Base-by-base conservation (phyloP, 768 basidiomycete species). In the Boletus insuetus region DNA sequence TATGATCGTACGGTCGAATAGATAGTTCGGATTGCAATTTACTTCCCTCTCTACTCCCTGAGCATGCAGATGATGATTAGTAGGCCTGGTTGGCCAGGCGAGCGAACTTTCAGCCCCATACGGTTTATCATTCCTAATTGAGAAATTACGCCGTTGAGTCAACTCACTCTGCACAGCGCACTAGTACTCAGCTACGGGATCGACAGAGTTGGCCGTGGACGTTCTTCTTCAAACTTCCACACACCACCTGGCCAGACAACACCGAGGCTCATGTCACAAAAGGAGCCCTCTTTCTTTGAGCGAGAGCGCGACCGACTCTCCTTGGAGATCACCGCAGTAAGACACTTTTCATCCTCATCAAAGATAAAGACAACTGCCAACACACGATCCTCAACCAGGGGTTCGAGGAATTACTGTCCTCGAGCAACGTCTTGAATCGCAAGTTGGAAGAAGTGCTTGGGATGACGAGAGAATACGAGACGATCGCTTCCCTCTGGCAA, bases 391-490 rank as follows among this genome's bases (percentile, higher is more conserved):
- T 53, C 39, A 26, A 53, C 17, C 63, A 90, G 94, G 89, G 86
- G 19, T 96, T 96, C 64, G 94, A 96, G 65, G 90, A 94, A 58
- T 70, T 96, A 4, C 75, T 98, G 17, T 87, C 87, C 5, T 85
- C 89, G 10, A 86, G 88, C 55, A 98, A 98, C 64, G 82, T 82
- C 26, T 74, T 94, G 20, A 96, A 96, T 68, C 84, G 94, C 58
- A 94, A 93, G 66, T 80, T 96, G 17, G 94, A 98, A 71, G 93
- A 97, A 67, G 92, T 94, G 3, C 75, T 88, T 24, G 91, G 91
- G 11, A 95, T 96, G 83, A 94, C 94, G 6, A 86, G 85, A 54
- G 94, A 95, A 76, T 94, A 96, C 69, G 83, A 88, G 48, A 94
- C 89, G 3, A 91, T 95, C 40, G 91, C 94, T 4, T 78, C 82